Evolutionary conservation across 176 grass and related monocot genomes (phyloP).

Genomic region (Areca catechu): DNA sequence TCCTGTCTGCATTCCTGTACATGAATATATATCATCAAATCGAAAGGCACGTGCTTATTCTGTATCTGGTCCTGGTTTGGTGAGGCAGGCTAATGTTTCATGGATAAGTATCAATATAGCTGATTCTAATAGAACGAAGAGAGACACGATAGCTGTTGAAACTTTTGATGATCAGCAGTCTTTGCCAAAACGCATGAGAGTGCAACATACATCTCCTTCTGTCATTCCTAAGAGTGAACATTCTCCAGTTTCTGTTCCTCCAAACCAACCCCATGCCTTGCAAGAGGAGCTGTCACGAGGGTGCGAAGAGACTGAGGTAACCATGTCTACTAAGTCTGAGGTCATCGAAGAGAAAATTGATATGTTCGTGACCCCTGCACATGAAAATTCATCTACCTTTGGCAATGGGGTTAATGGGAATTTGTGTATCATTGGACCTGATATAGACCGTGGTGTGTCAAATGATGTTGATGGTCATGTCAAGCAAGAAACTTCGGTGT

Average conservation of each 20-base stretch:
- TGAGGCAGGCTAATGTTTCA: constrained; percentile 34
- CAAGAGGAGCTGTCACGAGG: constrained; percentile 40
- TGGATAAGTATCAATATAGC: constrained; percentile 32
- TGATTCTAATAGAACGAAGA: constrained; percentile 58
- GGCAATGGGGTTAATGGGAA: constrained; percentile 43
- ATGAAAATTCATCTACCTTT: constrained; percentile 30
- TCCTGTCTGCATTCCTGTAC: constrained; percentile 70
- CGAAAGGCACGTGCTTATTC: constrained; percentile 43
- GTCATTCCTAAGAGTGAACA: constrained; percentile 39
- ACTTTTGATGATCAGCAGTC: constrained; percentile 44
- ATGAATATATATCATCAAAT: constrained; percentile 38
- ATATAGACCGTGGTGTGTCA: constrained; percentile 40
- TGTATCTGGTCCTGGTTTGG: constrained; percentile 28
- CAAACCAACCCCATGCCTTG: constrained; percentile 34
- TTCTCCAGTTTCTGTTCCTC: constrained; percentile 31
- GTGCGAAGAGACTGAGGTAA: constrained; percentile 48
- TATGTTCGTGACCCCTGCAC: constrained; percentile 9
- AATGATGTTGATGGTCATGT: constrained; percentile 42
- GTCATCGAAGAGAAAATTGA: constrained; percentile 41
- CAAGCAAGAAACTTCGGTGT: constrained; percentile 56
- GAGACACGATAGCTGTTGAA: constrained; percentile 49
- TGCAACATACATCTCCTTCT: constrained; percentile 24
- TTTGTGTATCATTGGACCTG: constrained; percentile 26
- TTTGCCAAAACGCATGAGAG: constrained; percentile 58
- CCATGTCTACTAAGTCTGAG: constrained; percentile 39